Evolutionary conservation across 306 rosid species (phyloP).

Genomic region (Begonia loranthoides): DNA sequence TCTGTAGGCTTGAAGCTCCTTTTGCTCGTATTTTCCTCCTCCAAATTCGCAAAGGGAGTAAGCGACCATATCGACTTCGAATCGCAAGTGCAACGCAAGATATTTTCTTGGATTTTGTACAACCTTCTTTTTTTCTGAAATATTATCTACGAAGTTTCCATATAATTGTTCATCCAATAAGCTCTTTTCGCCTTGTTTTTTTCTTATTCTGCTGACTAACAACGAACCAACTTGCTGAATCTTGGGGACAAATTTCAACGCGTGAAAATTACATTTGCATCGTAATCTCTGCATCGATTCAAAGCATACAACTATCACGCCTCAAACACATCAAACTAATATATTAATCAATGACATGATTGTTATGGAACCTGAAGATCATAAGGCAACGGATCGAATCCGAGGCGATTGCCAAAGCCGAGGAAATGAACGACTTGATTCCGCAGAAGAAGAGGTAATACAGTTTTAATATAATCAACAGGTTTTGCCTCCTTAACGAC

Average conservation of each 20-base stretch:
- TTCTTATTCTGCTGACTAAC: conserved; percentile 62
- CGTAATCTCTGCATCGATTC: conserved; percentile 52
- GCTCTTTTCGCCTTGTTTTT: conserved; percentile 31
- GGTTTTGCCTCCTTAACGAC: conserved; percentile 81
- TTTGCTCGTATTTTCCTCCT: conserved; percentile 65
- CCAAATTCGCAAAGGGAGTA: conserved; percentile 92
- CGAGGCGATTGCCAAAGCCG: conserved; percentile 90
- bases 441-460: conserved; percentile 55
- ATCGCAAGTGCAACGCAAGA: conserved; percentile 88
- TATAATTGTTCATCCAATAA: conserved; percentile 58
- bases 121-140: conserved; percentile 16
- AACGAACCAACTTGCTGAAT: conserved; percentile 65
- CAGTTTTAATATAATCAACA: conserved; percentile 39
- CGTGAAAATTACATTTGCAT: conserved; percentile 97
- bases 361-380: conserved; percentile 51
- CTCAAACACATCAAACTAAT: not conserved
- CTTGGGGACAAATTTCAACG: conserved; percentile 57
- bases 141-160: conserved; percentile 46
- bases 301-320: conserved; percentile 4
- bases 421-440: conserved; percentile 73
- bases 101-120: conserved; percentile 30
- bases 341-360: no score
- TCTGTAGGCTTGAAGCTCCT: conserved; percentile 73
- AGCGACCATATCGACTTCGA: conserved; percentile 92
- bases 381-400: conserved; percentile 73